phyloP scores from a whole-genome alignment of 2,329 filamentous ascomycete genomes.

The Talaromyces sp. region DNA sequence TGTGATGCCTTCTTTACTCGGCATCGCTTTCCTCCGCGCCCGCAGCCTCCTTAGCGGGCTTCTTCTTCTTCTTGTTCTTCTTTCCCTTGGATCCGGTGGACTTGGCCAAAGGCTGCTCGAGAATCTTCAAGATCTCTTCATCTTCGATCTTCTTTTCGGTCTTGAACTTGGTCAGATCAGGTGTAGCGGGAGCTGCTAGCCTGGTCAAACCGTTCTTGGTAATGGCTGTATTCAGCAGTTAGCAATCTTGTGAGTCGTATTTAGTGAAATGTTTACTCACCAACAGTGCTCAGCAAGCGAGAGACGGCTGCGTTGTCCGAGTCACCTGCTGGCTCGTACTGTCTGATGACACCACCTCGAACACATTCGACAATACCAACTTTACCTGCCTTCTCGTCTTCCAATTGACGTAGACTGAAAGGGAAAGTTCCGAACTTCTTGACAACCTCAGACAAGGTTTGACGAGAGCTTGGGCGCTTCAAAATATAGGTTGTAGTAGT shows the following conservation, averaged over 20 bases:
- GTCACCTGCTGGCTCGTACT: slow-evolving; percentile 94
- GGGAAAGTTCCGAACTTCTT: slow-evolving; percentile 98
- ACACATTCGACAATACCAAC: slow-evolving; percentile 96
- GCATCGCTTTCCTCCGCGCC: slow-evolving; percentile 39
- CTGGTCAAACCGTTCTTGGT: slow-evolving; percentile 96
- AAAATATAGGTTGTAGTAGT: slow-evolving; percentile 88
- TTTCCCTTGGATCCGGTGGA: slow-evolving; percentile 66
- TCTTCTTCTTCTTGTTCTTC: slow-evolving; percentile 88
- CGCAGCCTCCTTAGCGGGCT: slow-evolving; percentile 42
- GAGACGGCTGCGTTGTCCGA: slow-evolving; percentile 84
- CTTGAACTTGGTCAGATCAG: slow-evolving; percentile 79
- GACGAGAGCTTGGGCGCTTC: slow-evolving; percentile 89
- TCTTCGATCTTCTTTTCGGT: slow-evolving; percentile 97
- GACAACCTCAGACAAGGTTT: slow-evolving; percentile 88
- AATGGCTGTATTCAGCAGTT: slow-evolving; percentile 61
- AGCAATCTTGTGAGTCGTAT: slow-evolving; percentile 24
- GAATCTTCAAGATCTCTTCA: slow-evolving; percentile 83
- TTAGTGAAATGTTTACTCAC: slow-evolving; percentile 53
- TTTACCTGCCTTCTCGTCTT: slow-evolving; percentile 93
- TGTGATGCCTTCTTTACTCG: slow-evolving; percentile 34
- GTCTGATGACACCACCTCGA: slow-evolving; percentile 82
- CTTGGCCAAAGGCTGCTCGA: slow-evolving; percentile 71
- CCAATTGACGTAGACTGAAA: slow-evolving; percentile 94
- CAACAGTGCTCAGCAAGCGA: slow-evolving; percentile 83
- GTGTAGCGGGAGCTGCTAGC: slow-evolving; percentile 70